Conservation (phyloP, 345 rosid genomes). For the Nephelium lappaceum region DNA sequence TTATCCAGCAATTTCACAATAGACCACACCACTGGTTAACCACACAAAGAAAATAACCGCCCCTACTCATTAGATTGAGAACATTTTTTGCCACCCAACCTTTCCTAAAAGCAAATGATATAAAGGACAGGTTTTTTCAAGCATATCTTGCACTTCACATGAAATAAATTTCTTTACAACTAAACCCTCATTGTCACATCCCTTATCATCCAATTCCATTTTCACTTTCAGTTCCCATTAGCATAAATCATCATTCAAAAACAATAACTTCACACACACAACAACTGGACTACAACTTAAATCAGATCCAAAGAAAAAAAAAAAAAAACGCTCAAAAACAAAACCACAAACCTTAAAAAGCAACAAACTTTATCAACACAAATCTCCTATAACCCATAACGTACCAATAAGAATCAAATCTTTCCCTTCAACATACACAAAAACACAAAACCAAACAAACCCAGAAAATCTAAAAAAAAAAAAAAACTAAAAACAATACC, state of each 20-base stretch:
- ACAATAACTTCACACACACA: not conserved
- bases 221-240: too few species aligned
- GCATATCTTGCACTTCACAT: too few species aligned
- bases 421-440: not conserved
- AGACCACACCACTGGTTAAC: too few species aligned
- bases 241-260: not conserved
- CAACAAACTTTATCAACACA: not conserved
- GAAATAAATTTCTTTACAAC: too few species aligned
- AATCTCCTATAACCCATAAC: not conserved
- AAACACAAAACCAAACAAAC: not conserved
- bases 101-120: not conserved
- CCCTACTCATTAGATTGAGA: not conserved
- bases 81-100: not conserved
- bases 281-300: not conserved
- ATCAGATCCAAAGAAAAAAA: conserved; percentile 1
- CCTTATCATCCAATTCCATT: too few species aligned
- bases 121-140: too few species aligned
- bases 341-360: not conserved
- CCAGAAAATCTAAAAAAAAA: too few species aligned
- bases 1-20: not conserved
- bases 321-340: not conserved
- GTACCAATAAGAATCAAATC: not conserved
- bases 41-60: too few species aligned
- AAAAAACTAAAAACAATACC: conserved; percentile 39
- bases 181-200: not conserved